phyloP scores from a whole-genome alignment of 2,329 filamentous ascomycete genomes.

The Zalaria sp. region DNA sequence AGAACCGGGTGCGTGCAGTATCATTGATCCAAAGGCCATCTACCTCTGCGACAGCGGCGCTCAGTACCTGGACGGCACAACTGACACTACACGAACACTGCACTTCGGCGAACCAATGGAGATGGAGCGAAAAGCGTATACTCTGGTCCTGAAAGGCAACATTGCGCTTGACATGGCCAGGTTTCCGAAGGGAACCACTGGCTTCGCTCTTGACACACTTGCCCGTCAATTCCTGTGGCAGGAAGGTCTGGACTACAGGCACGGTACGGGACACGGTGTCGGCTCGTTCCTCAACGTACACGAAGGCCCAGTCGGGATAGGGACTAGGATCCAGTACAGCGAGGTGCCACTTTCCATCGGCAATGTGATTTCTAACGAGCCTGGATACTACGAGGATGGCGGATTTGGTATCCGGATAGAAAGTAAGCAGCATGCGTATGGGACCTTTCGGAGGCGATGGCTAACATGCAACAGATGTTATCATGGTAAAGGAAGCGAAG shows the following conservation, averaged over 20 bases:
- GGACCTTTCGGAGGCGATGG: constrained; percentile 2
- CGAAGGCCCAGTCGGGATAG: constrained; percentile 92
- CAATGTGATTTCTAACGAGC: constrained; percentile 89
- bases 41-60: constrained; percentile 96
- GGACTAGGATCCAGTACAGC: constrained; percentile 77
- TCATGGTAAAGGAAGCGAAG: constrained; percentile 78
- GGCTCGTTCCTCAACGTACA: constrained; percentile 95
- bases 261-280: constrained; percentile 91
- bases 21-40: constrained; percentile 70
- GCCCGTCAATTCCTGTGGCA: constrained; percentile 90
- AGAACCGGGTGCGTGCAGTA: constrained; percentile 64
- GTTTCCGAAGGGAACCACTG: constrained; percentile 90
- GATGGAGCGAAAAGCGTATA: constrained; percentile 80
- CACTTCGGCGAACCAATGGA: constrained; percentile 79
- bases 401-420: constrained; percentile 92
- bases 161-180: constrained; percentile 75
- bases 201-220: constrained; percentile 77
- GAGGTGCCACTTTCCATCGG: constrained; percentile 83
- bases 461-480: constrained; percentile 43
- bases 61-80: constrained; percentile 93
- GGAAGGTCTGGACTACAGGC: constrained; percentile 83
- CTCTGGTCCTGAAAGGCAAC: constrained; percentile 84
- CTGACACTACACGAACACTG: constrained; percentile 83
- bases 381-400: constrained; percentile 93
- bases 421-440: constrained; percentile 32